Evolutionary conservation across 73 alveolate species (phyloP).

Genomic region (Effrenium voratum): DNA sequence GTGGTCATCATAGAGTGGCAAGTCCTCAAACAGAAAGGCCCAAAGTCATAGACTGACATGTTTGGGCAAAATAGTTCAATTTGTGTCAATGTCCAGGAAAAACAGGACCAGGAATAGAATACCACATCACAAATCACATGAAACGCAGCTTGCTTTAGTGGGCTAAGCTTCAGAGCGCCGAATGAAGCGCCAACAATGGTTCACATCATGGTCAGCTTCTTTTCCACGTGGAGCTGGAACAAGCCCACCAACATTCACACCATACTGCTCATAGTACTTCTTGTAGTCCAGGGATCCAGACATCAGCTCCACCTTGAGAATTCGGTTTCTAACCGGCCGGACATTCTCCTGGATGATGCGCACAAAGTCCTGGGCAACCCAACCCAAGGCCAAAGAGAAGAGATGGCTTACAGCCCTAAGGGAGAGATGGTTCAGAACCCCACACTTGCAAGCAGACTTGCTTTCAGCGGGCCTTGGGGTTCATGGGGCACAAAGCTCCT

Average conservation of each 20-base stretch:
- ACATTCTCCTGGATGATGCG: background rate
- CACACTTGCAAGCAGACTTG: background rate
- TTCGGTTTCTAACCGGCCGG: background rate
- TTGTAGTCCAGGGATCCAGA: background rate
- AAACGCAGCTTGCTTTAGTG: background rate
- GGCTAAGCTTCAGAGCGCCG: background rate
- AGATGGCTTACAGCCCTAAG: background rate
- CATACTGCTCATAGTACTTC: background rate
- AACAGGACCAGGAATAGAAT: no score
- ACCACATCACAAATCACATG: no score
- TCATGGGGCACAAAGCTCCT: no score
- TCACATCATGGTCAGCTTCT: background rate
- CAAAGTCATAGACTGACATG: no score
- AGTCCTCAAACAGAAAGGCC: no score
- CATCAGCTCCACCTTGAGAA: background rate
- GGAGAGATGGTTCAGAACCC: background rate
- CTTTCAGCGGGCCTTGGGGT: background rate
- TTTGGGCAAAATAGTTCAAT: no score
- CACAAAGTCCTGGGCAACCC: conserved; percentile 31
- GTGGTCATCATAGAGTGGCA: conserved; percentile 6
- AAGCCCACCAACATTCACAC: background rate
- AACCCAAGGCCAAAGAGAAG: no score
- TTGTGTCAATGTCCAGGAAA: no score
- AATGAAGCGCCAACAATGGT: conserved; percentile 54
- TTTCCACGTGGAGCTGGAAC: background rate